These are phyloP conservation scores for Coniochaeta pulveracea DNA, from an alignment of 2,329 filamentous ascomycete genomes.

Conservation along the genomic window DNA sequence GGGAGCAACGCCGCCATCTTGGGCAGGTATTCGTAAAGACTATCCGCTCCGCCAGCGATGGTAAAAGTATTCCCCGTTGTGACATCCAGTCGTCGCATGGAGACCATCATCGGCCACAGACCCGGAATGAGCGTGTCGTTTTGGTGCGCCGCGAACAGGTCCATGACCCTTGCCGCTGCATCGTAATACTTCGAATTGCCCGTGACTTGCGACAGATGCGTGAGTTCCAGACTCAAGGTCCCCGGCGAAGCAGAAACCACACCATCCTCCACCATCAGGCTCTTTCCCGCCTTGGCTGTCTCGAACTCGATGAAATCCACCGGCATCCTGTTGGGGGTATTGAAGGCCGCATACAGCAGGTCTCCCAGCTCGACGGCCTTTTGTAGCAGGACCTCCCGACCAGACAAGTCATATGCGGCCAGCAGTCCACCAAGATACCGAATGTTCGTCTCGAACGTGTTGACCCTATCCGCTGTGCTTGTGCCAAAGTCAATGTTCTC, in stretches of 20 bases:
- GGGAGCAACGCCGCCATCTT: constrained; percentile 43
- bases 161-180: constrained; percentile 57
- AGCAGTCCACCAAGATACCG: constrained; percentile 59
- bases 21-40: constrained; percentile 37
- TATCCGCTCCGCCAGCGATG: constrained; percentile 25
- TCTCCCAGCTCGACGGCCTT: constrained; percentile 35
- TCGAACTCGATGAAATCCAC: constrained; percentile 35
- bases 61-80: constrained; percentile 18
- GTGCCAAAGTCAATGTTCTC: constrained; percentile 49
- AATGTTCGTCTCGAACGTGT: constrained; percentile 62
- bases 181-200: constrained; percentile 64
- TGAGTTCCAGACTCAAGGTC: constrained; percentile 62
- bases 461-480: constrained; percentile 38
- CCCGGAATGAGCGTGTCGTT: constrained; percentile 56
- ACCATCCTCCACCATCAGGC: constrained; percentile 19
- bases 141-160: constrained; percentile 31
- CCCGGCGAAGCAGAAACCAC: constrained; percentile 38
- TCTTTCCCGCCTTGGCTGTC: constrained; percentile 23
- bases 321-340: constrained; percentile 33
- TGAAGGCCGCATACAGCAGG: constrained; percentile 31
- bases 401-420: constrained; percentile 58
- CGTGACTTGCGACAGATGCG: constrained; percentile 59
- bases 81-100: constrained; percentile 39
- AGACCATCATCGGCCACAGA: constrained; percentile 58
- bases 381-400: constrained; percentile 24